A percentile compares a stretch with the other conserved stretches of the same genome.
These are phyloP conservation scores for Solanum chaucha DNA, from an alignment of 257 asterid species.

Conservation along the genomic window DNA sequence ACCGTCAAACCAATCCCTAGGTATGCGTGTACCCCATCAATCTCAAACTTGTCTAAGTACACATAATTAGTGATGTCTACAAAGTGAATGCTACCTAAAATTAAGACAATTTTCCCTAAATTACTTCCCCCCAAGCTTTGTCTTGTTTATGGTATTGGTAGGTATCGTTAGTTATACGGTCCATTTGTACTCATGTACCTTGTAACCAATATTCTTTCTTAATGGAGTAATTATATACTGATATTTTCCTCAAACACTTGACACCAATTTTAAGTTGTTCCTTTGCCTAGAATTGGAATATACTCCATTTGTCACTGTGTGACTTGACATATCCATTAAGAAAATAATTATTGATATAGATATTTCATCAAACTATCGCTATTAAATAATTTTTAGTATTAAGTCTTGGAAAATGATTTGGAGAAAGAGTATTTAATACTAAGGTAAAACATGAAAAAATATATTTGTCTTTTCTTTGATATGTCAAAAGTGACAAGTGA, in stretches of 20 bases:
- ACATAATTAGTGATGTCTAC: neutral
- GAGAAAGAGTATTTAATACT: too few species aligned
- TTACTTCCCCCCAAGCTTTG: neutral
- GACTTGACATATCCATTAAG: too few species aligned
- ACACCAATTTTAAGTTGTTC: neutral
- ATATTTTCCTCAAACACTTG: neutral
- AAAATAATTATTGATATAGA: too few species aligned
- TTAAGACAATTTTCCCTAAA: neutral
- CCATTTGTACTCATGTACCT: neutral
- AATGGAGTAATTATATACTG: neutral
- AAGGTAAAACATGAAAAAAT: too few species aligned
- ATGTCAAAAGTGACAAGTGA: too few species aligned
- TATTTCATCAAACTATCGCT: too few species aligned
- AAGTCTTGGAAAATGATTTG: too few species aligned
- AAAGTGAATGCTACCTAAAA: neutral
- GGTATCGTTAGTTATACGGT: neutral
- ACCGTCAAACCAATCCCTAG: neutral
- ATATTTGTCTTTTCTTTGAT: too few species aligned
- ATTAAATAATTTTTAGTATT: too few species aligned
- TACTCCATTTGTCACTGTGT: too few species aligned
- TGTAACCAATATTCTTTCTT: neutral
- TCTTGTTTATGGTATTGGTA: neutral
- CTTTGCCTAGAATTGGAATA: too few species aligned
- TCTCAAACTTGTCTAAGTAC: neutral
- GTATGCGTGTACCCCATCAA: neutral